A percentile compares a stretch with the other conserved stretches of the same genome.
Conservation (phyloP, 2,329 filamentous ascomycete genomes). For the Aspergillus sergii region DNA sequence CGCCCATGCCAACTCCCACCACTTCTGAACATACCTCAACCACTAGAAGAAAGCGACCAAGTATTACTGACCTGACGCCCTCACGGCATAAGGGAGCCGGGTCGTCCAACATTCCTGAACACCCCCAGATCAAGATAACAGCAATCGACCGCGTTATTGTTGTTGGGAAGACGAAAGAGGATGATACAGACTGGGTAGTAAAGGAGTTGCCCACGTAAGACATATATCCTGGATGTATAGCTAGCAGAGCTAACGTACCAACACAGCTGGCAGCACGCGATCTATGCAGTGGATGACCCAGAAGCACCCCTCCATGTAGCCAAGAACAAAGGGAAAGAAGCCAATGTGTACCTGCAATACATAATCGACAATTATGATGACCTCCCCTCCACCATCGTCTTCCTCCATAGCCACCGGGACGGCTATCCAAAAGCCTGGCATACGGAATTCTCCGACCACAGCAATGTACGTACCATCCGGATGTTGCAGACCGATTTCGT, state of each 20-base stretch:
- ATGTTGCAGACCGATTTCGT: slow-evolving; percentile 54
- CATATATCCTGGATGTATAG: background rate
- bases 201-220: slow-evolving; percentile 47
- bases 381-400: slow-evolving; percentile 56
- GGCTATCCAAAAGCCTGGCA: slow-evolving; percentile 50
- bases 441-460: slow-evolving; percentile 57
- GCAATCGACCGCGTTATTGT: slow-evolving; percentile 32
- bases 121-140: slow-evolving; percentile 16
- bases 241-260: background rate
- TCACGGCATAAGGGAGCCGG: background rate
- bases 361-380: slow-evolving; percentile 48
- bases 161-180: slow-evolving; percentile 43
- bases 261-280: slow-evolving; percentile 45
- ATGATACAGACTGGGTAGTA: slow-evolving; percentile 49
- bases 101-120: background rate
- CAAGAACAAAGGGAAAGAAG: slow-evolving; percentile 47
- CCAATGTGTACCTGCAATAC: slow-evolving; percentile 48
- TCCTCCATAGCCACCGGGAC: slow-evolving; percentile 59
- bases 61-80: slow-evolving; percentile 8
- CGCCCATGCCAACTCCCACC: background rate
- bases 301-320: slow-evolving; percentile 24
- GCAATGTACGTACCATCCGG: slow-evolving; percentile 53
- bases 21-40: slow-evolving; percentile 3
- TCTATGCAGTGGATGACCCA: slow-evolving; percentile 45
- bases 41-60: background rate